Evolutionary conservation across 208 protist species (phyloP), one percentile per base, ranked within the genome.

Genomic region (Sergeia podlipaevii): DNA sequence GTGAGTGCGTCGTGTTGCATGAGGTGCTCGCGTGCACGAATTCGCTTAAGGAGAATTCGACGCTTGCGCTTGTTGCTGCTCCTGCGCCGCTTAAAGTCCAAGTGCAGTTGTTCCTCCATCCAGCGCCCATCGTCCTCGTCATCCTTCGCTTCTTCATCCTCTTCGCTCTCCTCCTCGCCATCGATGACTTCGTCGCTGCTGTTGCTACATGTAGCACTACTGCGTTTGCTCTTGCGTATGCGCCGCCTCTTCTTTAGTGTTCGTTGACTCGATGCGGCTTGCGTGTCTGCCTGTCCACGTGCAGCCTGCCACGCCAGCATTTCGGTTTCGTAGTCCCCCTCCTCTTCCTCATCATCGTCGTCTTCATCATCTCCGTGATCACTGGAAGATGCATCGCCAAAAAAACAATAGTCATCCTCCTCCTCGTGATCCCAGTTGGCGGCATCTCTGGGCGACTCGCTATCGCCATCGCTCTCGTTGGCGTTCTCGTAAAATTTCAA

Each of bases 1-100:
- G n/a, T n/a, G n/a, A n/a, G n/a, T n/a, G n/a, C n/a, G n/a, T n/a
- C n/a, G n/a, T n/a, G n/a, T n/a, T n/a, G n/a, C n/a, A n/a, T n/a
- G n/a, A n/a, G n/a, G n/a, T 21, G 8, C 37, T 83, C 65, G 27
- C 70, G 56, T 21, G 62, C 75, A 32, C 66, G 73, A 24, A 86
- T 66, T 1, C 78, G 73, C 27, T 69, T 74, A 24, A 60, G 58
- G 33, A 81, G 28, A 18, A 86, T 81, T 39, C 58, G 73, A 8
- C 73, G 64, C 49, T 63, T 43, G 4, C 74, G 78, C 33, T 39
- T 36, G 34, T 62, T 56, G 3, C 62, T 62, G 18, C 66, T 65
- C 7, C 64, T 34, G 29, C 77, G 72, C 0, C 78, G 69, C 45
- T 73, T 70, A 41, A 62, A 74, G 32, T 78, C 70, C 30, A 86